These are phyloP conservation scores for Mycena vulgaris DNA, from an alignment of 768 basidiomycete genomes.

Conservation along the genomic window DNA sequence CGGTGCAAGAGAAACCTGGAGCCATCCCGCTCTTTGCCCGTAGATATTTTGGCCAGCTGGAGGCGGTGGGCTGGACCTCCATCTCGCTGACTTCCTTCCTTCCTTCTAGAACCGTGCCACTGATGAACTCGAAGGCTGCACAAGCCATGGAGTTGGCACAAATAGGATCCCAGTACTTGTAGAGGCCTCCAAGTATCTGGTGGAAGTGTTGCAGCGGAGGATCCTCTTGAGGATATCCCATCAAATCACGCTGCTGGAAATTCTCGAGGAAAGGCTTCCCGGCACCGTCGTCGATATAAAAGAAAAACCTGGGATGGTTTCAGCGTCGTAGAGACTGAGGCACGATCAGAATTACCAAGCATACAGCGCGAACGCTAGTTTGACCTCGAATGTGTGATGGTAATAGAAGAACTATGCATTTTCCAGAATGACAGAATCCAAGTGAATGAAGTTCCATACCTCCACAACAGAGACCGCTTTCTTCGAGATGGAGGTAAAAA, in stretches of 20 bases:
- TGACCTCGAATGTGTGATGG: slow-evolving; percentile 38
- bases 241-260: slow-evolving; percentile 39
- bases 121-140: slow-evolving; percentile 39
- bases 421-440: too few relatives aligned
- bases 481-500: neutral
- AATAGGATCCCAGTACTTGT: slow-evolving; percentile 37
- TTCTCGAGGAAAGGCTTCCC: slow-evolving; percentile 23
- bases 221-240: slow-evolving; percentile 38
- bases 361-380: slow-evolving; percentile 37
- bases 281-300: slow-evolving; percentile 41
- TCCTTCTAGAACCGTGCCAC: slow-evolving; percentile 37
- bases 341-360: slow-evolving; percentile 33
- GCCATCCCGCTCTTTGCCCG: slow-evolving; percentile 40
- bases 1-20: slow-evolving; percentile 35
- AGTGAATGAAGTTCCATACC: neutral
- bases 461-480: slow-evolving; percentile 7
- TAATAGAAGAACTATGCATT: slow-evolving; percentile 37
- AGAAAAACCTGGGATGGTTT: slow-evolving; percentile 33
- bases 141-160: slow-evolving; percentile 38
- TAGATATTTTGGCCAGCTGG: slow-evolving; percentile 41
- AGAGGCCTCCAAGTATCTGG: slow-evolving; percentile 28
- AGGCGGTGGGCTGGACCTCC: slow-evolving; percentile 12
- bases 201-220: slow-evolving; percentile 38
- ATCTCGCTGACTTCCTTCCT: slow-evolving; percentile 24
- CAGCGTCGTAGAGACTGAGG: neutral